Evolutionary conservation across 2,329 filamentous ascomycete species (phyloP).

Genomic region (Paracamarosporium sp.): DNA sequence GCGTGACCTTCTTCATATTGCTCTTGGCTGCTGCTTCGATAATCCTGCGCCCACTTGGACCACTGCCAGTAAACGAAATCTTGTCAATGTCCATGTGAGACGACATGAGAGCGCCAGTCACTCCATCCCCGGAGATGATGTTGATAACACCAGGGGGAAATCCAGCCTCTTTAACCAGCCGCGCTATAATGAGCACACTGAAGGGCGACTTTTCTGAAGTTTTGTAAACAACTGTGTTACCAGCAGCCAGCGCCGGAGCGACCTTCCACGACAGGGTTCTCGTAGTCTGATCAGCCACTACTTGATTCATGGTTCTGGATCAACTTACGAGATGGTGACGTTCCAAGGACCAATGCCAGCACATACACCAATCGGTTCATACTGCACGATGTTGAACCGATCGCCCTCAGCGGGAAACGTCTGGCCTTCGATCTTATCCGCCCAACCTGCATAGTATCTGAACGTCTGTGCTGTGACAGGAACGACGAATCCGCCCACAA

Average conservation of each 20-base stretch:
- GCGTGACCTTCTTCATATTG: slow-evolving; percentile 49
- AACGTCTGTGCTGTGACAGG: slow-evolving; percentile 10
- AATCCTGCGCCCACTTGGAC: slow-evolving; percentile 44
- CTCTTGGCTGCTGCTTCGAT: slow-evolving; percentile 38
- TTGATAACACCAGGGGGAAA: slow-evolving; percentile 52
- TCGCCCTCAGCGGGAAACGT: slow-evolving; percentile 20
- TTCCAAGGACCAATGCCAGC: slow-evolving; percentile 42
- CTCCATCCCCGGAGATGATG: slow-evolving; percentile 36
- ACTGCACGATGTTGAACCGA: slow-evolving; percentile 18
- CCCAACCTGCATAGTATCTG: slow-evolving; percentile 28
- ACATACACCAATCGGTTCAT: slow-evolving; percentile 38
- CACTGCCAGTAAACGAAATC: slow-evolving; percentile 50
- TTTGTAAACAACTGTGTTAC: slow-evolving; percentile 41
- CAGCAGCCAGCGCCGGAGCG: slow-evolving; percentile 41
- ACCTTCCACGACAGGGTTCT: slow-evolving; percentile 34
- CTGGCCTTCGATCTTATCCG: slow-evolving; percentile 30
- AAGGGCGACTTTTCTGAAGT: slow-evolving; percentile 36
- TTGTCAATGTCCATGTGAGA: slow-evolving; percentile 51
- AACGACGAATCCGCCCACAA: slow-evolving; percentile 11
- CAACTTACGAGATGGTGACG: slow-evolving; percentile 22
- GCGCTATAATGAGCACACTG: slow-evolving; percentile 24
- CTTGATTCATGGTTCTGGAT: not conserved
- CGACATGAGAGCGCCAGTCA: slow-evolving; percentile 44
- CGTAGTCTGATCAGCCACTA: not conserved
- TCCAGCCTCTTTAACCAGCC: slow-evolving; percentile 40